Evolutionary conservation across 345 rosid genomes (phyloP).

Genomic region (Camelina hispida): DNA sequence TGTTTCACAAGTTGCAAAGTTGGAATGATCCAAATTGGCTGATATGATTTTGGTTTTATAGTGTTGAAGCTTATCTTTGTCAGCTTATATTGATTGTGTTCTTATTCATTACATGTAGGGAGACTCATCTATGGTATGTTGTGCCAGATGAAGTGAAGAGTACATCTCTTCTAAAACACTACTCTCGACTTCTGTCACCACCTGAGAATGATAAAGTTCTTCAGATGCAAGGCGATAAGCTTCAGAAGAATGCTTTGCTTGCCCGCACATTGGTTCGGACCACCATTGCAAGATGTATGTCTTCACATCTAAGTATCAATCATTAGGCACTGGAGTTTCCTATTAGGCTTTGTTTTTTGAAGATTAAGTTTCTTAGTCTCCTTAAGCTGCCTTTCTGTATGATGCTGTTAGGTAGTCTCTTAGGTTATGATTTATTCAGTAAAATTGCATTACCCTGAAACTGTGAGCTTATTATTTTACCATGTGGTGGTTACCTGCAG

Average conservation of each 20-base stretch:
- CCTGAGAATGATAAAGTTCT: constrained; percentile 65
- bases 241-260: constrained; percentile 77
- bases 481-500: neutral
- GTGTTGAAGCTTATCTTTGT: neutral
- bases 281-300: constrained; percentile 88
- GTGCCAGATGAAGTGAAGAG: constrained; percentile 77
- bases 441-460: neutral
- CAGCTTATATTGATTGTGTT: neutral
- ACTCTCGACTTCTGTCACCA: constrained; percentile 74
- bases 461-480: neutral
- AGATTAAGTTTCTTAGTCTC: neutral
- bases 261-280: constrained; percentile 89
- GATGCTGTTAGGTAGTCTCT: neutral
- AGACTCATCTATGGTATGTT: constrained; percentile 85
- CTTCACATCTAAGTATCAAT: neutral
- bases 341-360: neutral
- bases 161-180: constrained; percentile 58
- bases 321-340: constrained; percentile 4
- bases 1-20: neutral
- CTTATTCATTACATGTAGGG: constrained; percentile 51
- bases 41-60: neutral
- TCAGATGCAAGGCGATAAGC: constrained; percentile 59
- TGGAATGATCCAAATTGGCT: neutral
- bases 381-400: too few species aligned
- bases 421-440: neutral